Evolutionary conservation across 371 early-diverging fungal species (phyloP), one percentile per base, ranked within the genome.

Genomic region (Paraphysoderma sedebokerense): DNA sequence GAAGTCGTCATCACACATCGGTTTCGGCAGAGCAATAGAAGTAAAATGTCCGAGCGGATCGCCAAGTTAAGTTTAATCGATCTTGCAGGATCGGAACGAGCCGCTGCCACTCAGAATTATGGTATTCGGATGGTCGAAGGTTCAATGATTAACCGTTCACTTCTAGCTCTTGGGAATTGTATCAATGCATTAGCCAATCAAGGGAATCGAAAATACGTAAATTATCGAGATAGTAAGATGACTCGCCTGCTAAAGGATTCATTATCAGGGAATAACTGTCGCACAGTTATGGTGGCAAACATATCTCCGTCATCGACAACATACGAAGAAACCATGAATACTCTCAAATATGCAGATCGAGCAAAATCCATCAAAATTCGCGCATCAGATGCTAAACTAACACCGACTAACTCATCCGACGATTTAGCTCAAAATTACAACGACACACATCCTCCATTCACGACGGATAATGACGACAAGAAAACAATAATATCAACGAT

Each of bases 221-320:
- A 77, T 2, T 81, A 62, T 51, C 62, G 82, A 38, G 74, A 76
- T 52, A 68, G 71, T 11, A 81, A 78, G 53, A 60, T 81, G 15
- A 81, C 82, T 1, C 45, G 77, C 45, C 73, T 88, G 6, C 59
- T 88, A 17, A 76, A 86, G 56, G 65, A 72, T n/a, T 79, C 77
- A 11, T 56, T 88, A 5, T 78, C 79, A 11, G 85, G 80, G 8
- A 13, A 23, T 2, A 77, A 77, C 49, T 73, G 80, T 22, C 54
- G 66, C 17, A 76, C 83, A 0, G 57, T 74, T 19, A 76, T 88
- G 33, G 68, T 88, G 12, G 77, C 79, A 57, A 82, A 78, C 24
- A 66, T 85, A 12, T 71, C 74, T 12, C 71, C 77, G 2, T 62
- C 76, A 9, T 41, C 50, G 28, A 1, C 28, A 2, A 17, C 27